These are phyloP conservation scores for Globisporangium heterothallicum DNA, from an alignment of 352 stramenopile genomes.

Conservation along the genomic window DNA sequence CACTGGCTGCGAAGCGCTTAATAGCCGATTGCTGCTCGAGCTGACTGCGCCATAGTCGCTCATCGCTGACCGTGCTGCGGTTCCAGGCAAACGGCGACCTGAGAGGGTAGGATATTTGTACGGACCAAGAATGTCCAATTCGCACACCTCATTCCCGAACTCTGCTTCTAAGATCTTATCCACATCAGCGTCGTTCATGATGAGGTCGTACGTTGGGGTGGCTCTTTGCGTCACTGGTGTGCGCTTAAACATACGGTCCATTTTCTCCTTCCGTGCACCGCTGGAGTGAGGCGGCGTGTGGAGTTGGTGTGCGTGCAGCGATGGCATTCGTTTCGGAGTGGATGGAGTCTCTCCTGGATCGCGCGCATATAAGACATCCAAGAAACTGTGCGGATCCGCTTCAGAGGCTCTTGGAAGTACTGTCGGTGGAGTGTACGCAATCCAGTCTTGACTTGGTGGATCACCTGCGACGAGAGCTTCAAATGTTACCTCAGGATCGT, in stretches of 20 bases:
- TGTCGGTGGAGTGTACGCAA: slow-evolving; percentile 22
- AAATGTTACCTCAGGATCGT: slow-evolving; percentile 37
- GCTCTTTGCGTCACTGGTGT: slow-evolving; percentile 7
- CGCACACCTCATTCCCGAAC: slow-evolving; percentile 19
- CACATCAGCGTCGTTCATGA: slow-evolving; percentile 22
- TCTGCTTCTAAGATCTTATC: slow-evolving; percentile 25
- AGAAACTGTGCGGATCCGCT: slow-evolving; percentile 1
- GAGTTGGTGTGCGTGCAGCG: neutral
- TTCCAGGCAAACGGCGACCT: neutral
- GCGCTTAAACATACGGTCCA: slow-evolving; percentile 19
- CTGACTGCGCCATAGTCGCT: slow-evolving; percentile 2
- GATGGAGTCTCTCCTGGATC: neutral
- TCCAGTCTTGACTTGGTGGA: slow-evolving; percentile 35
- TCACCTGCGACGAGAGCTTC: slow-evolving; percentile 33
- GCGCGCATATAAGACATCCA: slow-evolving; percentile 21
- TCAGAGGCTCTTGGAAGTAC: neutral
- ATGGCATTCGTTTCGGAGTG: neutral
- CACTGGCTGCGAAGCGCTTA: slow-evolving; percentile 1
- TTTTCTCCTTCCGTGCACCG: slow-evolving; percentile 12
- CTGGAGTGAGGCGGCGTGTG: slow-evolving; percentile 3
- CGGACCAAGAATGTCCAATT: slow-evolving; percentile 20
- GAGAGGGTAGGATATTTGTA: slow-evolving; percentile 27
- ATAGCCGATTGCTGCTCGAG: slow-evolving; percentile 3
- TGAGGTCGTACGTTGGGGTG: slow-evolving; percentile 19
- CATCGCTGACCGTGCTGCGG: slow-evolving; percentile 11